A percentile compares a stretch with the other conserved stretches of the same genome.
Conservation (phyloP, 2,329 filamentous ascomycete species). For the Neopestalotiopsis rosae region DNA sequence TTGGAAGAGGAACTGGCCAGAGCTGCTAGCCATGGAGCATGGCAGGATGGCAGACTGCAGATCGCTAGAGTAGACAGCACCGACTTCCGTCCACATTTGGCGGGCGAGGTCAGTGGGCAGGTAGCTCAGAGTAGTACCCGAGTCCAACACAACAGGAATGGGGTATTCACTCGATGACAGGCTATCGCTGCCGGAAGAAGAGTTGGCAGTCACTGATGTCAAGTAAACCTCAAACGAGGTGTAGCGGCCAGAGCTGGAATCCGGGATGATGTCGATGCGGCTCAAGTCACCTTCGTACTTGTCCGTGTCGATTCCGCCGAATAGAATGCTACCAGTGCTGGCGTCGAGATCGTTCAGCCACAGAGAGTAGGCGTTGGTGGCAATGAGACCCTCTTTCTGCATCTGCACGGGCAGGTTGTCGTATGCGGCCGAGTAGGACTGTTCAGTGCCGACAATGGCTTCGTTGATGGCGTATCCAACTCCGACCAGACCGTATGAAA, state of each 20-base stretch:
- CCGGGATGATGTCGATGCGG: slow-evolving; percentile 62
- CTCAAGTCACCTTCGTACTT: slow-evolving; percentile 72
- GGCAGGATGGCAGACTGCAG: slow-evolving; percentile 51
- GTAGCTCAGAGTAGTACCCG: slow-evolving; percentile 75
- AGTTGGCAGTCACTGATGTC: slow-evolving; percentile 52
- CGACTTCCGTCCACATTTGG: slow-evolving; percentile 60
- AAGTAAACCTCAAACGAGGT: slow-evolving; percentile 55
- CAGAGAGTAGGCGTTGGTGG: slow-evolving; percentile 72
- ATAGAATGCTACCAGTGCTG: slow-evolving; percentile 73
- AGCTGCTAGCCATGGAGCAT: slow-evolving; percentile 50
- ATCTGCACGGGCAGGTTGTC: slow-evolving; percentile 70
- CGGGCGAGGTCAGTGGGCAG: slow-evolving; percentile 66
- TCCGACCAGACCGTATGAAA: slow-evolving; percentile 63
- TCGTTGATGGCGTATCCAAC: slow-evolving; percentile 65
- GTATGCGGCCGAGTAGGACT: slow-evolving; percentile 41
- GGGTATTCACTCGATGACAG: slow-evolving; percentile 50
- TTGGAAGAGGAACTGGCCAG: slow-evolving; percentile 59
- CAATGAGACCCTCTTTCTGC: slow-evolving; percentile 66
- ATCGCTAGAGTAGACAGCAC: slow-evolving; percentile 49
- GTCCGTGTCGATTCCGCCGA: slow-evolving; percentile 79
- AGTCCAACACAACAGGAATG: slow-evolving; percentile 72
- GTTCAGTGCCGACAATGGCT: slow-evolving; percentile 43
- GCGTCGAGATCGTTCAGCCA: slow-evolving; percentile 68
- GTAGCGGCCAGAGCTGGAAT: slow-evolving; percentile 41
- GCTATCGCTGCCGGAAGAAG: slow-evolving; percentile 53